Evolutionary conservation across 768 basidiomycete genomes (phyloP), one percentile per base, ranked within the genome.

Genomic region (Pisolithus tinctorius): DNA sequence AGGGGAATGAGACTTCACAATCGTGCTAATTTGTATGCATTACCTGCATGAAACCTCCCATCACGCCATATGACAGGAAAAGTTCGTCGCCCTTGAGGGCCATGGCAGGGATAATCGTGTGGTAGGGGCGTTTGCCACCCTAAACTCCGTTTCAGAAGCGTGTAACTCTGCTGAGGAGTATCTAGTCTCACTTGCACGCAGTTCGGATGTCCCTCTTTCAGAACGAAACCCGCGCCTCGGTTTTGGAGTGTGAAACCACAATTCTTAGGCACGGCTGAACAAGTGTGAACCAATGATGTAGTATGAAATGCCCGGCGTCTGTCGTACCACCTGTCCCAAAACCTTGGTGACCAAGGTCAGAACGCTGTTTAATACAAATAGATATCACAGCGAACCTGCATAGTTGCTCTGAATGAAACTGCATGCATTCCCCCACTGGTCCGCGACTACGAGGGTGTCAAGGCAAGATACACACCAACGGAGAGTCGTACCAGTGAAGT

Each of bases 191-290:
- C 92, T 71, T 85, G 72, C 48, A 98, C 71, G 29, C 77, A 79
- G 62, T 99, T 98, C 1, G 92, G 87, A 63, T 98, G 95, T 1
- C 80, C 81, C 51, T 89, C 80, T 48, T 77, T 74, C 23, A 97
- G 73, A 6, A 81, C 74, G 66, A 99, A 99, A 5, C 88, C 86
- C 10, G 82, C 75, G 2, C 96, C 96, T 50, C 96, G 79, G 67
- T 96, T 96, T 69, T 99, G 96, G 13, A 99, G 77, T 0, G 93
- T 96, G 67, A 99, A 99, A 0, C 96, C 96, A 60, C 93, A 96
- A 0, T 86, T 93, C 58, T 88, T 85, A 0, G 96, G 96, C 37
- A 99, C 75, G 30, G 95, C 95, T 81, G 62, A 58, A 17, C 23
- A 11, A 52, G 10, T 10, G 14, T 63, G 27, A 58, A 47, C 41